phyloP scores from a whole-genome alignment of 208 protist species.

The Trypanosoma theileri region DNA sequence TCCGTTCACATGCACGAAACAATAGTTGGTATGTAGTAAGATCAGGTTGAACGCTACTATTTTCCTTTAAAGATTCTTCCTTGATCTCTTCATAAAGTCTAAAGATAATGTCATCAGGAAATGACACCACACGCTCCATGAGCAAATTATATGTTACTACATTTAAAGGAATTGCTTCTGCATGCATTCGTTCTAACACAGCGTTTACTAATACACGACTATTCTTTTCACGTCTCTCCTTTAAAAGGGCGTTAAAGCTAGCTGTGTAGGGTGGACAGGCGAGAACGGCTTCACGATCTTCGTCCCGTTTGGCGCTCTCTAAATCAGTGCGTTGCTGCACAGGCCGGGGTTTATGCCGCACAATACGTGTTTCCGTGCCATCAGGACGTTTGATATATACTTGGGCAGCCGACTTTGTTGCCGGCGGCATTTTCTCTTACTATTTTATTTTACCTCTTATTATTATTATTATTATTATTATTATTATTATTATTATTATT shows the following conservation, averaged over 20 bases:
- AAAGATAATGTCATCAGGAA: slow-evolving; percentile 76
- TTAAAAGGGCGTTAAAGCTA: slow-evolving; percentile 83
- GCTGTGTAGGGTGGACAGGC: slow-evolving; percentile 85
- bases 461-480: too few relatives aligned
- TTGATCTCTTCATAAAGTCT: slow-evolving; percentile 87
- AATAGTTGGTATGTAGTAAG: slow-evolving; percentile 80
- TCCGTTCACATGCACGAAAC: slow-evolving; percentile 88
- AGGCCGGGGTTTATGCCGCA: slow-evolving; percentile 34
- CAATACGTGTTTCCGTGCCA: slow-evolving; percentile 59
- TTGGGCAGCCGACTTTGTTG: slow-evolving; percentile 48
- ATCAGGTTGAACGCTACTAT: slow-evolving; percentile 62
- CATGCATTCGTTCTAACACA: slow-evolving; percentile 82
- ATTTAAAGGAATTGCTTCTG: slow-evolving; percentile 83
- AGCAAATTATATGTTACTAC: slow-evolving; percentile 89
- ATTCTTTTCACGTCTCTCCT: slow-evolving; percentile 44
- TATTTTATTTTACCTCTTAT: not conserved
- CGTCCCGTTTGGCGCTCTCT: slow-evolving; percentile 34
- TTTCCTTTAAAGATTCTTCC: slow-evolving; percentile 55
- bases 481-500: too few relatives aligned
- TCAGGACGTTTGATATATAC: slow-evolving; percentile 68
- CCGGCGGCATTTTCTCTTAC: slow-evolving; percentile 24
- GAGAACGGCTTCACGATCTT: slow-evolving; percentile 61
- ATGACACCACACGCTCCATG: slow-evolving; percentile 80
- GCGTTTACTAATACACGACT: slow-evolving; percentile 65
- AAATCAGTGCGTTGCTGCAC: not conserved